These are phyloP conservation scores for Populus hybrid DNA, from an alignment of 441 rosid genomes.

Conservation along the genomic window DNA sequence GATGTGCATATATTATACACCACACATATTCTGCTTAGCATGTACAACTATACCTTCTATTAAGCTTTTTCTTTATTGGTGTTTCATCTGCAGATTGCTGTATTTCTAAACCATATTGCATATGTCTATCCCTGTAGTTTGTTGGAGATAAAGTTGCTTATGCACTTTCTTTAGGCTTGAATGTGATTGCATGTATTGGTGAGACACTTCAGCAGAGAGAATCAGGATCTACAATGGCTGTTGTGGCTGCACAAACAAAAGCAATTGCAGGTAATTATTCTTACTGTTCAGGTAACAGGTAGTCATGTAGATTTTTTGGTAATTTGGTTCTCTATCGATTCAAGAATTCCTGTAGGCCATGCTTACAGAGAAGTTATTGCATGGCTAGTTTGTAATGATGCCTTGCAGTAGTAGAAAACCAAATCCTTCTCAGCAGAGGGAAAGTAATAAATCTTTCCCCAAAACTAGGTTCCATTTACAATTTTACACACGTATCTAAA, in stretches of 20 bases:
- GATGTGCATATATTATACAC: neutral
- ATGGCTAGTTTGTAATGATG: too few relatives aligned
- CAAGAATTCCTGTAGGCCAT: neutral
- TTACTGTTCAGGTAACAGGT: neutral
- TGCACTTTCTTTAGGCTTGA: constrained; percentile 64
- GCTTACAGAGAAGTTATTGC: too few relatives aligned
- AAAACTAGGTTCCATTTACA: neutral
- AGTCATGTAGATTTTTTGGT: neutral
- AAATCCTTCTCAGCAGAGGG: too few relatives aligned
- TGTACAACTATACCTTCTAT: neutral
- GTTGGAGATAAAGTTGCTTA: constrained; percentile 70
- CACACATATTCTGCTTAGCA: neutral
- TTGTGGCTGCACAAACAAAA: constrained; percentile 71
- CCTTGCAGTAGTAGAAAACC: neutral
- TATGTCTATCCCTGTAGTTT: constrained; percentile 37
- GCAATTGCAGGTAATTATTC: constrained; percentile 53
- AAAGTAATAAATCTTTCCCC: too few relatives aligned
- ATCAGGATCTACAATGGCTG: constrained; percentile 59
- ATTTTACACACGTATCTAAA: neutral
- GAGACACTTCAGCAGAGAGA: constrained; percentile 81
- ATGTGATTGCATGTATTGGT: constrained; percentile 74
- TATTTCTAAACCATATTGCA: neutral
- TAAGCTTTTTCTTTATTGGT: neutral
- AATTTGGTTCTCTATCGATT: neutral
- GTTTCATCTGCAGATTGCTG: neutral